A percentile compares a stretch with the other conserved stretches of the same genome.
Evolutionary conservation across 2,329 filamentous ascomycete genomes (phyloP).

Genomic region (Fusarium multiceps): DNA sequence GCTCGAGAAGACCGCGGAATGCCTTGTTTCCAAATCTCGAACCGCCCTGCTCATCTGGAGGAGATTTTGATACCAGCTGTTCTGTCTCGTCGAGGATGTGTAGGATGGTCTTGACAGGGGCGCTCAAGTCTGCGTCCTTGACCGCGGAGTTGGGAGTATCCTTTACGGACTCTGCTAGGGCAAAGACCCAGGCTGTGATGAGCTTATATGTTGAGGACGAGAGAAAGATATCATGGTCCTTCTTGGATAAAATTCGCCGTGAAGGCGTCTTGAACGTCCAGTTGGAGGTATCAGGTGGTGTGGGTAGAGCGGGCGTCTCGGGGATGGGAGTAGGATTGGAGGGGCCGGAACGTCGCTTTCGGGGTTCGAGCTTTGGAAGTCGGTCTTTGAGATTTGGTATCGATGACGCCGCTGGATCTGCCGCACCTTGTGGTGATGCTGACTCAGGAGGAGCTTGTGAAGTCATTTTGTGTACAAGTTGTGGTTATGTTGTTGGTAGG

Average conservation of each 20-base stretch:
- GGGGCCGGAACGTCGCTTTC: slow-evolving; percentile 63
- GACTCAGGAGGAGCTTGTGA: slow-evolving; percentile 34
- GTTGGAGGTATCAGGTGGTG: slow-evolving; percentile 70
- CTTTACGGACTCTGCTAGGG: slow-evolving; percentile 82
- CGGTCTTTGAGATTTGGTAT: slow-evolving; percentile 59
- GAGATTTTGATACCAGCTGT: slow-evolving; percentile 72
- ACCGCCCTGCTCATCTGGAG: slow-evolving; percentile 85
- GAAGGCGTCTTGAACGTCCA: slow-evolving; percentile 74
- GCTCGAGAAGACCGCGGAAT: slow-evolving; percentile 85
- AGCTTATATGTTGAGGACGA: slow-evolving; percentile 80
- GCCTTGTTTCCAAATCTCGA: slow-evolving; percentile 95
- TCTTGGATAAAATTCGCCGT: slow-evolving; percentile 81
- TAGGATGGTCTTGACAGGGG: slow-evolving; percentile 72
- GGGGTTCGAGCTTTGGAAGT: slow-evolving; percentile 75
- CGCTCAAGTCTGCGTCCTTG: slow-evolving; percentile 66
- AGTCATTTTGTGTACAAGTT: slow-evolving; percentile 40
- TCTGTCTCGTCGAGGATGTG: slow-evolving; percentile 77
- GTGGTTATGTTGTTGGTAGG: slow-evolving; percentile 13
- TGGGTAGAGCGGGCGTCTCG: slow-evolving; percentile 77
- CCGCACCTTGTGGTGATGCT: slow-evolving; percentile 15
- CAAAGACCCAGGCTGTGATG: slow-evolving; percentile 86
- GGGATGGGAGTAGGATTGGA: slow-evolving; percentile 74
- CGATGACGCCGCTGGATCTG: slow-evolving; percentile 33
- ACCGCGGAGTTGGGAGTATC: slow-evolving; percentile 75
- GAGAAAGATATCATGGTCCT: slow-evolving; percentile 85